phyloP scores from a whole-genome alignment of 345 rosid species.

The Salix caprea region DNA sequence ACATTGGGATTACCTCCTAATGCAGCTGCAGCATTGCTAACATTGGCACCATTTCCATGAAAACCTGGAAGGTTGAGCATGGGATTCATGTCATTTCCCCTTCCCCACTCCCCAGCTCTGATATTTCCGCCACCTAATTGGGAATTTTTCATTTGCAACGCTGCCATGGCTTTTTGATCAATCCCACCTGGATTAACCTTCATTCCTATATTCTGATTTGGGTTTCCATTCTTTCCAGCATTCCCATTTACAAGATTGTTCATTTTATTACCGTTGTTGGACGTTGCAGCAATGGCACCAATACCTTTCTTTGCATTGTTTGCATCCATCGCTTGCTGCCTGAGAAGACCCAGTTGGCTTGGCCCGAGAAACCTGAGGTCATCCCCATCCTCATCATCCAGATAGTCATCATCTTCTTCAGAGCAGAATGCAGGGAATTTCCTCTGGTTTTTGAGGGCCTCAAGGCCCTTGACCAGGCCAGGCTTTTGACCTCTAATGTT shows the following conservation, averaged over 20 bases:
- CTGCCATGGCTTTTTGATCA: slow-evolving; percentile 49
- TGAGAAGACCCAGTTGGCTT: slow-evolving; percentile 30
- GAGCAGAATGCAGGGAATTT: slow-evolving; percentile 28
- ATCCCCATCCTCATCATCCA: slow-evolving; percentile 31
- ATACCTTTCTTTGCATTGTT: slow-evolving; percentile 43
- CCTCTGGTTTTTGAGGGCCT: slow-evolving; percentile 47
- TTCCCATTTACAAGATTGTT: slow-evolving; percentile 33
- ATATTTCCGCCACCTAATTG: slow-evolving; percentile 26
- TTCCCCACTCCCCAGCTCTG: slow-evolving; percentile 24
- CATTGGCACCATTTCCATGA: slow-evolving; percentile 25
- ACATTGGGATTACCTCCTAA: slow-evolving; percentile 33
- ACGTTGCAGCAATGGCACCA: slow-evolving; percentile 19
- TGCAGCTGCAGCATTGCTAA: slow-evolving; percentile 3
- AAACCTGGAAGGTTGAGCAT: slow-evolving; percentile 53
- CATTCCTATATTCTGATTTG: slow-evolving; percentile 43
- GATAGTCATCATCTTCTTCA: slow-evolving; percentile 43
- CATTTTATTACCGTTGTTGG: slow-evolving; percentile 28
- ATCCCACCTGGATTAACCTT: slow-evolving; percentile 30
- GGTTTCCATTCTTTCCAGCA: slow-evolving; percentile 49
- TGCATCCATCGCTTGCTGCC: slow-evolving; percentile 35
- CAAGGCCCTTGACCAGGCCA: slow-evolving; percentile 37
- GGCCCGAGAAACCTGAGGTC: slow-evolving; percentile 33
- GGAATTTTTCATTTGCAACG: slow-evolving; percentile 47
- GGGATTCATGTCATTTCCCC: slow-evolving; percentile 39
- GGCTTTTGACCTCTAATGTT: slow-evolving; percentile 47